phyloP scores from a whole-genome alignment of 805 yeast species.

The Suhomyces vadensis region DNA sequence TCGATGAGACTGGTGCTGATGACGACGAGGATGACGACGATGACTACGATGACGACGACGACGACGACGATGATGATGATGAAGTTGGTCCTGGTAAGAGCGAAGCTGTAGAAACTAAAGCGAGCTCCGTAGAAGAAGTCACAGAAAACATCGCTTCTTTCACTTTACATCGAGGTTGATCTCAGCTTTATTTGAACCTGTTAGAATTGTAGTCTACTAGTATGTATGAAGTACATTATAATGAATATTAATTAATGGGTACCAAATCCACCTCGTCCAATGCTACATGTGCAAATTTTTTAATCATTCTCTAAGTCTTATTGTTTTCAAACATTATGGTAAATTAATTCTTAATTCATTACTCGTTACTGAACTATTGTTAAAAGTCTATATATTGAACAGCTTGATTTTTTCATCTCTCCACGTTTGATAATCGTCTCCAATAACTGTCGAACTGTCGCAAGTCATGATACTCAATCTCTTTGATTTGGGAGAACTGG shows the following conservation, averaged over 20 bases:
- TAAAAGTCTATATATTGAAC: conserved; percentile 8
- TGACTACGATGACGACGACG: conserved; percentile 37
- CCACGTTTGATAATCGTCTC: conserved; percentile 44
- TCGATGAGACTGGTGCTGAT: conserved; percentile 24
- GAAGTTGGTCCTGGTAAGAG: conserved; percentile 50
- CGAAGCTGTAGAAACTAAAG: conserved; percentile 37
- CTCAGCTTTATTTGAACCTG: too few species aligned
- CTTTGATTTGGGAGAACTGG: neutral
- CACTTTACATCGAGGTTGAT: neutral
- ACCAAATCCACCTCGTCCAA: too few species aligned
- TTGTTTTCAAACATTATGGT: too few species aligned
- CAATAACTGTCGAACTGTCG: conserved; percentile 40
- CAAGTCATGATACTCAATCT: conserved; percentile 24
- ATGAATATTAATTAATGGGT: too few species aligned
- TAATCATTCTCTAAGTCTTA: too few species aligned
- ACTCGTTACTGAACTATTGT: conserved; percentile 2
- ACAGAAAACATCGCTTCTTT: conserved; percentile 3
- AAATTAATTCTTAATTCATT: too few species aligned
- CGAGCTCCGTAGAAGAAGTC: conserved; percentile 4
- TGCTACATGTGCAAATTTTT: too few species aligned
- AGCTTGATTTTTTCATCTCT: conserved; percentile 35
- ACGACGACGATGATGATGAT: conserved; percentile 42
- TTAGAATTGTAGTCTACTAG: too few species aligned
- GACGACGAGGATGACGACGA: conserved; percentile 33
- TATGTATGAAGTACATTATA: too few species aligned